Base-by-base conservation (phyloP, 2,329 filamentous ascomycete species). In the Hypoxylon sp. region DNA sequence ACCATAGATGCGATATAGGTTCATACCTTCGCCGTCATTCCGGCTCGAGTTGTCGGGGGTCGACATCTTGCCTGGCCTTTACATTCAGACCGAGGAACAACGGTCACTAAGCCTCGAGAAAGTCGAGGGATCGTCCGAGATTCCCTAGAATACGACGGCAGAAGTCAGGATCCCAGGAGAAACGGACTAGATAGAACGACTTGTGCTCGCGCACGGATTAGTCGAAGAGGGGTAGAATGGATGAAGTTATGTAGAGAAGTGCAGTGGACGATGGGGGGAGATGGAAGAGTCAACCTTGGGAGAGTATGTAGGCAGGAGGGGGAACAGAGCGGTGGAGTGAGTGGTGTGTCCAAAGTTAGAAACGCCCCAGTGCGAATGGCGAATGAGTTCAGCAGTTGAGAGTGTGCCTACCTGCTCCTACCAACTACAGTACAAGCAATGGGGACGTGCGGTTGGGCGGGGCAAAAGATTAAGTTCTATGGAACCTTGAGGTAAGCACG, bases 21-120 rank as follows among this genome's bases (percentile, higher is more conserved):
- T 48, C 67, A 32, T 49, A 73, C 72, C 60, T 62, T 66, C 61
- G 7, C 66, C 64, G 24, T 64, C 63, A 14, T 64, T 44, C 11
- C 4, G 22, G 11, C 28, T 61, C 12, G 50, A 14, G 18, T 30
- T 48, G 28, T 66, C 61, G 32, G 45, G n/a, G 14, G 52, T 14
- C 16, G 53, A 61, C 67, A 69, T 69, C 38, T 60, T 51, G 36
- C 6, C 55, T 26, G 30, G 52, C 18, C 26, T 18, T 24, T 20
- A 30, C 16, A 24, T 12, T 45, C 16, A 8, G 28, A n/a, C 32
- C 16, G 45, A 30, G 32, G 33, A 24, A 22, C 20, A 38, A 24
- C 30, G 18, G 9, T 44, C 28, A 32, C 36, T 24, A 28, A 61
- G 56, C 63, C 59, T 64, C 38, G 53, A 58, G 62, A 44, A 8